Percentiles rank a stretch among this genome's conserved stretches.
phyloP scores from a whole-genome alignment of 2,329 filamentous ascomycete species.

The Pestalotiopsis sp. region DNA sequence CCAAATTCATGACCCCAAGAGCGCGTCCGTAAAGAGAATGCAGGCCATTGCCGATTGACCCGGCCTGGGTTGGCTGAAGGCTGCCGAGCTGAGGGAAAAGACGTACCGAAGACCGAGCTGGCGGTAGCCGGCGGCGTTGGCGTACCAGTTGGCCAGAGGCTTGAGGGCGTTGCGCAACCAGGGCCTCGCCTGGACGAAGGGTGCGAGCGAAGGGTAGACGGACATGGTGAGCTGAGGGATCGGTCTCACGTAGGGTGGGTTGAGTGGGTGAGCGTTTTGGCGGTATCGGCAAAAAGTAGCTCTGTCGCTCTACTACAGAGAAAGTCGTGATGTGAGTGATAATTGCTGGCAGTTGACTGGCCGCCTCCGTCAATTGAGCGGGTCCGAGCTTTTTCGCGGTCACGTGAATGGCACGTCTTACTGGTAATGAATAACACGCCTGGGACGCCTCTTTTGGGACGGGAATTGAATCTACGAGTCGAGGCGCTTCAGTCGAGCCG shows the following conservation, averaged over 20 bases:
- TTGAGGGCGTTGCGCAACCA: conserved; percentile 79
- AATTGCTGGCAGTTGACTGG: conserved; percentile 12
- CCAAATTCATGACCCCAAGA: neutral
- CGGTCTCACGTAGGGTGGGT: conserved; percentile 22
- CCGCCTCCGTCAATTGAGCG: neutral
- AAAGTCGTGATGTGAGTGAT: conserved; percentile 16
- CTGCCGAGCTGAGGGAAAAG: neutral
- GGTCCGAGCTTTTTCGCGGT: conserved; percentile 8
- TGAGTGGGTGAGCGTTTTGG: conserved; percentile 12
- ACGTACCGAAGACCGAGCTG: conserved; percentile 84
- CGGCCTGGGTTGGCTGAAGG: neutral
- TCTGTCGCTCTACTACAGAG: conserved; percentile 3
- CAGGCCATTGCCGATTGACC: neutral
- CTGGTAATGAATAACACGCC: neutral
- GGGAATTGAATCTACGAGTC: neutral
- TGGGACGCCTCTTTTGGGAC: neutral
- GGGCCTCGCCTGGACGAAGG: conserved; percentile 78
- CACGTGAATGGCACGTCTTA: conserved; percentile 1
- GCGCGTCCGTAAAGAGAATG: neutral
- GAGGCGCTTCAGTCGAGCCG: neutral
- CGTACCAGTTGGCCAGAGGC: conserved; percentile 87
- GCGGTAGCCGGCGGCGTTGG: conserved; percentile 86
- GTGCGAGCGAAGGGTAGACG: conserved; percentile 72
- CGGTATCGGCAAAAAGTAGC: neutral
- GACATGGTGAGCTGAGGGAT: conserved; percentile 44